phyloP scores from a whole-genome alignment of 2,329 filamentous ascomycete species.

The Xylariaceae sp. region DNA sequence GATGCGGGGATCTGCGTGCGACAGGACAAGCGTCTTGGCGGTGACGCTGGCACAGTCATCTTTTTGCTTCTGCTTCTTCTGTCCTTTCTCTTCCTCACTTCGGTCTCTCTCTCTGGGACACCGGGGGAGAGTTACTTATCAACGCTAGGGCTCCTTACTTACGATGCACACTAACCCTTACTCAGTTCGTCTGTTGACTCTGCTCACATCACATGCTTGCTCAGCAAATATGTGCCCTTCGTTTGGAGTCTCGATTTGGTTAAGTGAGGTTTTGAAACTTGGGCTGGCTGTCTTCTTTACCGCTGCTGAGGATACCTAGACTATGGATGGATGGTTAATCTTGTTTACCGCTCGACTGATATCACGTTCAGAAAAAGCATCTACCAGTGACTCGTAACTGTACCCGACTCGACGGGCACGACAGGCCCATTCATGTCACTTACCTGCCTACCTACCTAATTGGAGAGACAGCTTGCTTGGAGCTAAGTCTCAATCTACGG shows the following conservation, averaged over 20 bases:
- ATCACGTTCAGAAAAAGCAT: too few relatives aligned
- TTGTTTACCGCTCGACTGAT: neutral
- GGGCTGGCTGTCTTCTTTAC: neutral
- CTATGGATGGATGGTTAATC: neutral
- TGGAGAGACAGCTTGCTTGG: neutral
- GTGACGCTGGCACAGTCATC: conserved; percentile 1
- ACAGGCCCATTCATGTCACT: neutral
- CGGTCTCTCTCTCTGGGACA: too few relatives aligned
- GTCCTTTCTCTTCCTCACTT: too few relatives aligned
- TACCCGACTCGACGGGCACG: neutral
- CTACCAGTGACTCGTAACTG: too few relatives aligned
- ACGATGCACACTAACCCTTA: too few relatives aligned
- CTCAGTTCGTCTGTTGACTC: neutral
- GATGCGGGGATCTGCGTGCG: neutral
- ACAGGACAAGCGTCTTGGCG: neutral
- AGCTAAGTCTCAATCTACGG: neutral
- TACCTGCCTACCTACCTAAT: neutral
- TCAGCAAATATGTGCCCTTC: neutral
- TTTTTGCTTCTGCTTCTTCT: neutral
- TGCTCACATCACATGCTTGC: neutral
- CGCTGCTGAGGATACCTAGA: neutral
- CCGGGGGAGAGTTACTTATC: too few relatives aligned
- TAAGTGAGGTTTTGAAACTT: neutral
- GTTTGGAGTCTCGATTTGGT: neutral
- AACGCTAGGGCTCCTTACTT: too few relatives aligned